Base-by-base conservation (phyloP, 1,139 yeast species). In the Yamadazyma mexicana region DNA sequence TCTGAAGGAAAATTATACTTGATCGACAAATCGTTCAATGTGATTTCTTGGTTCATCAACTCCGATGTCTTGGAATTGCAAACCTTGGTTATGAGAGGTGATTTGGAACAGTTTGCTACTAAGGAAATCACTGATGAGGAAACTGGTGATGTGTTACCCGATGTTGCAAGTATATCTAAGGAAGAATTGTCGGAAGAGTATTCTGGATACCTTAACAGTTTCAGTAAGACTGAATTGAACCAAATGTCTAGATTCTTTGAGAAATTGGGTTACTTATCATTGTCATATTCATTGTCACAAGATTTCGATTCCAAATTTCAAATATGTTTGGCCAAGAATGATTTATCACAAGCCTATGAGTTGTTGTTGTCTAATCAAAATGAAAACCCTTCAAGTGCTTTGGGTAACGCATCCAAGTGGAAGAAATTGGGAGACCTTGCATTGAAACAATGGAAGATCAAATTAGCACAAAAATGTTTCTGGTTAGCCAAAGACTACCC, bases 51-150 rank as follows among this genome's bases (percentile, higher is more conserved):
- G 74, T 82, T 76, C 55, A 75, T 94, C 40, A 87, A 95, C 30
- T 69, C 92, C 35, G 80, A 89, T 18, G 95, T 94, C 8, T 76
- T 92, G 50, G 98, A 91, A 66, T 89, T 89, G 64, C 98, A 92
- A 71, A 92, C 99, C 1, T 79, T 91, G 47, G 96, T 92, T 5
- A 75, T 92, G 68, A 83, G 98, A 62, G 98, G 97, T 37, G 98
- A 94, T 56, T 69, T 91, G 55, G 76, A 71, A 52, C 73, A 70
- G 49, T 71, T 63, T 48, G 72, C 74, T 17, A 54, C 63, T 10
- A 52, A 55, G 31, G 54, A 54, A 12, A 43, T 61, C 12, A 36
- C 47, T 15, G 75, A 70, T 41, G 74, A 68, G 45, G 74, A 66
- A 46, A 53, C 68, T 14, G 72, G 65, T 4, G 74, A 69, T 44